These are phyloP conservation scores for Botrytis hyacinthi DNA, from an alignment of 2,329 filamentous ascomycete genomes.

Conservation along the genomic window DNA sequence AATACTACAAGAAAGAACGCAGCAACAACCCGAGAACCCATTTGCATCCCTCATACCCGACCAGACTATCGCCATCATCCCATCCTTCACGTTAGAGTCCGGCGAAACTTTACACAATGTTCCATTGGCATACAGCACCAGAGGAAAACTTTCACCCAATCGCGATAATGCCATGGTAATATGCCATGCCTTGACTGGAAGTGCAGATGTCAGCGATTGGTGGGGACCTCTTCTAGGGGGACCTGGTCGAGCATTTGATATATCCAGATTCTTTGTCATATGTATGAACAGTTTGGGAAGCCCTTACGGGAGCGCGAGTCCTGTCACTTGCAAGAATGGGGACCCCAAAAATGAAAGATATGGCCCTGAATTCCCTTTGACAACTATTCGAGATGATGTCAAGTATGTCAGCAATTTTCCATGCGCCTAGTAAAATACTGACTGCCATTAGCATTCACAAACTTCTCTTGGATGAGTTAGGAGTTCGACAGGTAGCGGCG, in stretches of 20 bases:
- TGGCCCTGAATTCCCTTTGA: slow-evolving; percentile 93
- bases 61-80: slow-evolving; percentile 82
- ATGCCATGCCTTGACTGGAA: slow-evolving; percentile 83
- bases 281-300: slow-evolving; percentile 85
- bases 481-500: slow-evolving; percentile 72
- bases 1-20: slow-evolving; percentile 45
- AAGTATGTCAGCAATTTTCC: slow-evolving; percentile 57
- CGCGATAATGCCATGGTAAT: slow-evolving; percentile 70
- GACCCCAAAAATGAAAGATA: slow-evolving; percentile 72
- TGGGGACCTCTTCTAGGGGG: slow-evolving; percentile 82
- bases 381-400: slow-evolving; percentile 93
- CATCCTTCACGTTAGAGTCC: slow-evolving; percentile 89
- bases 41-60: slow-evolving; percentile 83
- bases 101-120: slow-evolving; percentile 79
- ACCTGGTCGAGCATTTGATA: slow-evolving; percentile 75
- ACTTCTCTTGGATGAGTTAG: slow-evolving; percentile 74
- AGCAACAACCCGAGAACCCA: slow-evolving; percentile 82
- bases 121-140: slow-evolving; percentile 65
- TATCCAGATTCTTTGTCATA: slow-evolving; percentile 78
- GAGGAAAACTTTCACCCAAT: slow-evolving; percentile 57
- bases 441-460: slow-evolving; percentile 65
- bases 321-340: slow-evolving; percentile 84
- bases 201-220: slow-evolving; percentile 82
- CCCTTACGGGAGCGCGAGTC: slow-evolving; percentile 83
- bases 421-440: slow-evolving; percentile 23